Evolutionary conservation across 2,329 filamentous ascomycete species (phyloP), one percentile per base, ranked within the genome.

Genomic region (Fusarium sp.): DNA sequence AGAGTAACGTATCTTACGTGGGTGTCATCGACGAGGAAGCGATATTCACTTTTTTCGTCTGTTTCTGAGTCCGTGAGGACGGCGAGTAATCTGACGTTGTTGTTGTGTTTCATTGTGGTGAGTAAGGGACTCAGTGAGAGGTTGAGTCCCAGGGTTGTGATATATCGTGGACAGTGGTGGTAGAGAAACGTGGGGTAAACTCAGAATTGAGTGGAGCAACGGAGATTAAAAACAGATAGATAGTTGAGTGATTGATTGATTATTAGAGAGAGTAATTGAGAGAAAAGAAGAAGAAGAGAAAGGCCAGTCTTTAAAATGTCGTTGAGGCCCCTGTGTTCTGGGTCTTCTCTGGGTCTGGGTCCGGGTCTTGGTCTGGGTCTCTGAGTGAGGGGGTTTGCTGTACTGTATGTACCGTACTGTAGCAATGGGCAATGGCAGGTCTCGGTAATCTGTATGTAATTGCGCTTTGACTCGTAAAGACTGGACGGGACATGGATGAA

Each of bases 1-100:
- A 83, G 74, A 14, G 76, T 80, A 32, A 83, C 70, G 63, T 83
- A 83, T 72, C 82, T 83, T 73, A 83, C 73, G 55, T 76, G 59
- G 23, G 74, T 75, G 25, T 67, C 70, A 61, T 80, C 74, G 32
- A 82, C 75, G 3, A 82, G 75, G 51, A 82, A 74, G 47, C 81
- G 79, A 56, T 80, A 80, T 49, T 82, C 76, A 72, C 79, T 78
- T 45, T 72, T 73, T 41, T 66, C 67, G 21, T 59, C 62, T 10
- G 72, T 69, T n/a, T 76, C 69, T 7, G 63, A 32, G 53, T 78
- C 76, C n/a, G 70, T 68, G 21, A 75, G 66, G 28, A 64, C 63
- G 12, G 74, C 70, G 30, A 77, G 68, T 23, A 78, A 68, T 45
- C 64, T 63, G 47, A 76, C 71, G 54, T 76, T 72, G 49, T 60